These are phyloP conservation scores for Trichaptum fuscoviolaceum DNA, from an alignment of 768 basidiomycete genomes.

Conservation along the genomic window DNA sequence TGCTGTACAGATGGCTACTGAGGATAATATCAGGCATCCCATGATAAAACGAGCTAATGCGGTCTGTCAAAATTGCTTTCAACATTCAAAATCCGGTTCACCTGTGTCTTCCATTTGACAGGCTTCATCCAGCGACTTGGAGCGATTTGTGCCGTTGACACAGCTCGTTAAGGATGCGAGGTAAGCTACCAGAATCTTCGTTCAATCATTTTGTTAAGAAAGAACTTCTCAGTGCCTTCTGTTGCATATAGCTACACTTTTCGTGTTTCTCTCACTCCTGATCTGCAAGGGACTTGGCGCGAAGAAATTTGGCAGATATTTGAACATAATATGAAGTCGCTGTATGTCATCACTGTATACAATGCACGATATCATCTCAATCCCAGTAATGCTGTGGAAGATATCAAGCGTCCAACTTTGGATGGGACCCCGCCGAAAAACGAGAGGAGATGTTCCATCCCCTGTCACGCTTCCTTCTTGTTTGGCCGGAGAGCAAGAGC, in stretches of 20 bases:
- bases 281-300: conserved; percentile 32
- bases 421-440: conserved; percentile 59
- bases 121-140: conserved; percentile 1
- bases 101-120: background rate
- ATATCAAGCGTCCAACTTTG: conserved; percentile 40
- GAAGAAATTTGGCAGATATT: conserved; percentile 46
- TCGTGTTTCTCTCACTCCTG: conserved; percentile 21
- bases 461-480: conserved; percentile 56
- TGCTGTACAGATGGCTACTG: background rate
- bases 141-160: conserved; percentile 9
- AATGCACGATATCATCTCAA: background rate
- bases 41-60: conserved; percentile 25
- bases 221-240: conserved; percentile 12
- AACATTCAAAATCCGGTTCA: background rate
- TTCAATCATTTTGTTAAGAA: conserved; percentile 14
- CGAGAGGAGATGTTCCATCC: conserved; percentile 53
- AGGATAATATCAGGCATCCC: background rate
- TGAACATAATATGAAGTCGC: conserved; percentile 52
- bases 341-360: conserved; percentile 22
- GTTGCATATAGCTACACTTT: conserved; percentile 15
- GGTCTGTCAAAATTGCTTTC: conserved; percentile 20
- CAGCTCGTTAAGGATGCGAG: conserved; percentile 9
- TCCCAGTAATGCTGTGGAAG: background rate
- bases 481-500: conserved; percentile 17
- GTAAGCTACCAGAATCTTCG: conserved; percentile 6